phyloP scores from a whole-genome alignment of 2,329 filamentous ascomycete genomes.

The Fusarium sp. region DNA sequence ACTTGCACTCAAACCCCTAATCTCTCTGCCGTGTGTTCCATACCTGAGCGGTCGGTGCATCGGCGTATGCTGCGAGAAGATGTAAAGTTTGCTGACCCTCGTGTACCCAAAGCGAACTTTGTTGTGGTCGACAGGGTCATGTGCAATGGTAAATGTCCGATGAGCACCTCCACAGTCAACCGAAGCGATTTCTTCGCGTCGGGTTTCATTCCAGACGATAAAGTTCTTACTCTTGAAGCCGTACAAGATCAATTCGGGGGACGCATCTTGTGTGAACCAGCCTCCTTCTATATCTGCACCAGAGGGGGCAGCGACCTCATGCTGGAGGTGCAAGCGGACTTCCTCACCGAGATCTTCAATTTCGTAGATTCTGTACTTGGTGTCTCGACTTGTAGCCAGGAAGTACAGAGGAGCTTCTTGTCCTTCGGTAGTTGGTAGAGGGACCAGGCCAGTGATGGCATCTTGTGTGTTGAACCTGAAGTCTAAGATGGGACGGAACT shows the following conservation, averaged over 20 bases:
- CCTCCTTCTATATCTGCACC: conserved; percentile 81
- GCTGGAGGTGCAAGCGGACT: conserved; percentile 62
- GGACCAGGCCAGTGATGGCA: conserved; percentile 74
- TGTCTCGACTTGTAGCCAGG: conserved; percentile 80
- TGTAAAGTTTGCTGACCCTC: conserved; percentile 67
- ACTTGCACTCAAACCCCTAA: conserved; percentile 65
- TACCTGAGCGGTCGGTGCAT: conserved; percentile 64
- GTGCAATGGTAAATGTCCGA: conserved; percentile 72
- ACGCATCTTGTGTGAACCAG: conserved; percentile 60
- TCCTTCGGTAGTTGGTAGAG: conserved; percentile 51
- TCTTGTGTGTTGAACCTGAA: conserved; percentile 62
- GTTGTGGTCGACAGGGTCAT: conserved; percentile 47
- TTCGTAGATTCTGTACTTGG: conserved; percentile 75
- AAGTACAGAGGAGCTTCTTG: conserved; percentile 57
- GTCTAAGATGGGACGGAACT: conserved; percentile 48
- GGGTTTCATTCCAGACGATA: conserved; percentile 81
- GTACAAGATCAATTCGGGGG: conserved; percentile 73
- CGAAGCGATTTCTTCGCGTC: conserved; percentile 73
- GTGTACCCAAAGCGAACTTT: conserved; percentile 76
- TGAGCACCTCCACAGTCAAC: conserved; percentile 89
- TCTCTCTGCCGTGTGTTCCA: conserved; percentile 88
- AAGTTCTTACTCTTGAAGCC: conserved; percentile 86
- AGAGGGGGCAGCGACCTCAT: conserved; percentile 76
- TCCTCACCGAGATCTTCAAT: conserved; percentile 43
- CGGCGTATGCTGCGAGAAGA: conserved; percentile 57